A percentile compares a stretch with the other conserved stretches of the same genome.
Conservation (phyloP, 179 eudicot species). For the Spinacia oleracea region DNA sequence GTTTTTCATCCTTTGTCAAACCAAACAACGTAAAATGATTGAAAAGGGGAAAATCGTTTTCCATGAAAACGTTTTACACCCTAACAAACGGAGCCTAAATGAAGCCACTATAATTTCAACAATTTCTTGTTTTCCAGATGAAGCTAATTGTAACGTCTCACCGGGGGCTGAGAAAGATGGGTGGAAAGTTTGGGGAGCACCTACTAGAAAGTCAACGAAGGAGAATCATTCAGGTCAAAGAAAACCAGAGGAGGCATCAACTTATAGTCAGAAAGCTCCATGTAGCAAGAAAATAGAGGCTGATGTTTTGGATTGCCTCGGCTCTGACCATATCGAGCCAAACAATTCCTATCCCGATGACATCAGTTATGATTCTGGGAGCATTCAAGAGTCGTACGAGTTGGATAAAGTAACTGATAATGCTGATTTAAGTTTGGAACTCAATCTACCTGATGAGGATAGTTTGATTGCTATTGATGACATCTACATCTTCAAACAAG, state of each 20-base stretch:
- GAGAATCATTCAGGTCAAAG: constrained; percentile 12
- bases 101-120: background rate
- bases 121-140: constrained; percentile 23
- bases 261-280: constrained; percentile 9
- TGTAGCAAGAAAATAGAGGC: background rate
- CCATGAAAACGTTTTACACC: too few species aligned
- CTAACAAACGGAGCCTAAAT: too few species aligned
- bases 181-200: constrained; percentile 13
- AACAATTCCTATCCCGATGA: background rate
- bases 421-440: constrained; percentile 26
- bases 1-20: too few species aligned
- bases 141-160: constrained; percentile 13
- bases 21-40: too few species aligned
- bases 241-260: constrained; percentile 9
- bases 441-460: constrained; percentile 46
- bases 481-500: constrained; percentile 30
- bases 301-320: background rate
- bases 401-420: constrained; percentile 12
- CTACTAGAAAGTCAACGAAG: constrained; percentile 11
- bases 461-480: constrained; percentile 47
- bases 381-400: constrained; percentile 1
- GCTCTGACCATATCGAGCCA: background rate
- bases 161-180: constrained; percentile 24
- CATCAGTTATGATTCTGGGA: background rate
- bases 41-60: too few species aligned